Conservation (phyloP, 306 rosid genomes). For the Vigna unguiculata region DNA sequence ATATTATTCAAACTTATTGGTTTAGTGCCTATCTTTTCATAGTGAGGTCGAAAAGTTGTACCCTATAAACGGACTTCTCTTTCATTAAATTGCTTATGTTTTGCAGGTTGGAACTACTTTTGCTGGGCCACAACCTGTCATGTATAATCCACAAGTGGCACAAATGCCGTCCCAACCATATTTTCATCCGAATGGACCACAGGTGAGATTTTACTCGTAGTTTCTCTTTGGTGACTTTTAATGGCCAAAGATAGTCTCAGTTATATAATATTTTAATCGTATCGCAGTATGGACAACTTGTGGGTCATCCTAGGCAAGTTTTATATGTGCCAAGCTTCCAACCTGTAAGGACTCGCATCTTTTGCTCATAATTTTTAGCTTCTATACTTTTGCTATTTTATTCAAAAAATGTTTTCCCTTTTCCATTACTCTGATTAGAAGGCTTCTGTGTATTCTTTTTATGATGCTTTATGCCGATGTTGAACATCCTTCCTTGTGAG, state of each 20-base stretch:
- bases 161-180: conserved; percentile 80
- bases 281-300: conserved; percentile 83
- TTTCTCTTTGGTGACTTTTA: conserved; percentile 16
- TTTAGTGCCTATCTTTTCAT: conserved; percentile 13
- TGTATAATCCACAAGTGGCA: conserved; percentile 76
- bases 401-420: conserved; percentile 5
- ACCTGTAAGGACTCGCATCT: conserved; percentile 71
- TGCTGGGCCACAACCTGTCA: conserved; percentile 74
- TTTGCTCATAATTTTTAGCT: neutral
- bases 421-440: conserved; percentile 25
- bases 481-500: conserved; percentile 30
- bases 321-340: conserved; percentile 76
- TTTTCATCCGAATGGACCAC: conserved; percentile 92
- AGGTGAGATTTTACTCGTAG: conserved; percentile 57
- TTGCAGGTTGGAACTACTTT: conserved; percentile 82
- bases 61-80: conserved; percentile 7
- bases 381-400: neutral
- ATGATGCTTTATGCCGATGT: conserved; percentile 36
- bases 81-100: conserved; percentile 39
- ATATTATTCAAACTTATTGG: neutral
- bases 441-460: conserved; percentile 19
- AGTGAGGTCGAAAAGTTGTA: conserved; percentile 1
- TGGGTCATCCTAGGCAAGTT: conserved; percentile 86
- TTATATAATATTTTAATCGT: conserved; percentile 41
- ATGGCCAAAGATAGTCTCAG: neutral